Conservation (phyloP, 768 basidiomycete species). For the Tulasnella sp. region DNA sequence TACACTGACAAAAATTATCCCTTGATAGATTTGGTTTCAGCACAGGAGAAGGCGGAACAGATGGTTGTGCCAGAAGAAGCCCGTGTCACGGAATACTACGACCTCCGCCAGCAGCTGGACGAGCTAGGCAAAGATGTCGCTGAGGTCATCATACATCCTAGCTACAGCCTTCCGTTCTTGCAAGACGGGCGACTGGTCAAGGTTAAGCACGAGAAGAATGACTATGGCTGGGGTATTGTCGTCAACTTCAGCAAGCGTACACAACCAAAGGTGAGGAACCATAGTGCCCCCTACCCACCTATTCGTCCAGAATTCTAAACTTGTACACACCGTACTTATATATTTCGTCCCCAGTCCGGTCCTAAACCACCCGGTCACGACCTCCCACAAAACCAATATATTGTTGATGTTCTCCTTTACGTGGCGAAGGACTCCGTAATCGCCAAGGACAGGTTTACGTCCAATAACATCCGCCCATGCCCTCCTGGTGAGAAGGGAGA, state of each 20-base stretch:
- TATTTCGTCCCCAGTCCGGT: not conserved
- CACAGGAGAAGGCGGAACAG: conserved; percentile 52
- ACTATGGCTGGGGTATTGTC: conserved; percentile 96
- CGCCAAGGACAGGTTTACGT: conserved; percentile 39
- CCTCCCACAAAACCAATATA: conserved; percentile 81
- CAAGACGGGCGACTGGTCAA: conserved; percentile 88
- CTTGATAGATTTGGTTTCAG: conserved; percentile 53
- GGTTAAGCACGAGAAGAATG: conserved; percentile 70
- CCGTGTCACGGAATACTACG: conserved; percentile 81
- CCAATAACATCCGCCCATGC: conserved; percentile 59
- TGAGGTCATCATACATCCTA: conserved; percentile 89
- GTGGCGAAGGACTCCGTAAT: conserved; percentile 52
- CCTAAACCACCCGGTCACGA: conserved; percentile 43
- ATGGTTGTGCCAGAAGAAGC: conserved; percentile 77
- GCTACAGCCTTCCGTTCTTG: conserved; percentile 88
- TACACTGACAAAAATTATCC: not conserved
- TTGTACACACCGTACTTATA: too few relatives aligned
- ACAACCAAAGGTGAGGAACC: conserved; percentile 45
- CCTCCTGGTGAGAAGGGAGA: conserved; percentile 57
- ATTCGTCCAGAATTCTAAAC: too few relatives aligned
- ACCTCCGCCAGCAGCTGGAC: conserved; percentile 84
- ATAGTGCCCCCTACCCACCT: not conserved
- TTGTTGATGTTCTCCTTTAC: conserved; percentile 83
- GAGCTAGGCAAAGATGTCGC: conserved; percentile 80
- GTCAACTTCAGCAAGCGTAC: conserved; percentile 84